Base-by-base conservation (phyloP, 345 rosid species). In the Murraya koenigii region DNA sequence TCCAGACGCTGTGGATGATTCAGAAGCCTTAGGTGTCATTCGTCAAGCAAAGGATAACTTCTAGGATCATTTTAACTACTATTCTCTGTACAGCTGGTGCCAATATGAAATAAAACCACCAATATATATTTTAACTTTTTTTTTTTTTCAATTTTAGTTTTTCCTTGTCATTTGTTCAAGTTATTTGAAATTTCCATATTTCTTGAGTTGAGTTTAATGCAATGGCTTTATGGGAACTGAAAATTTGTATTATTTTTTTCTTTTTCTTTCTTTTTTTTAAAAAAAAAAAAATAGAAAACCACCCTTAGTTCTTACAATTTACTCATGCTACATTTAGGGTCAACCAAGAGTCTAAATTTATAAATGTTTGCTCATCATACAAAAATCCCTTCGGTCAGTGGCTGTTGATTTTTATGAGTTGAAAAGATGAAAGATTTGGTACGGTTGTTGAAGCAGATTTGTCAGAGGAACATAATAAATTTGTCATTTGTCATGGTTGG, bases 1-100 rank as follows among this genome's bases (percentile, higher is more conserved):
- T 78, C 88, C 97, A 4, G 88, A 75, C 6, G 73, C 90, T 0
- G 95, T 95, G n/a, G 84, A 71, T 9, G 97, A 92, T 64, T 88
- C 92, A 0, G 97, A 94, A 78, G 97, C 91, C 38, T 77, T 94
- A 74, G 85, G 92, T 65, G 77, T 83, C 67, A 90, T 96, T 62
- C 88, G 93, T 17, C 84, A 67, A 64, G 99, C 98, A 26, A 96
- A 93, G 87, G 93, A 96, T 80, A 82, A 88, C 55, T 96, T 92
- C 83, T 89, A 75, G 76, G 84, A 77, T 64, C 41, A 38, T 64
- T 76, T 36, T 33, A 41, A 33, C 23, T 35, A 32, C 44, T 38
- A 49, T 65, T 70, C 41, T 54, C 78, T 86, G 90, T 84, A 90
- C 87, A 91, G 80, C n/a, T 8, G 60, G 67, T 78, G 36, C 26